Conservation (phyloP, 2,329 filamentous ascomycete species). For the Arthrinium phaeospermum region DNA sequence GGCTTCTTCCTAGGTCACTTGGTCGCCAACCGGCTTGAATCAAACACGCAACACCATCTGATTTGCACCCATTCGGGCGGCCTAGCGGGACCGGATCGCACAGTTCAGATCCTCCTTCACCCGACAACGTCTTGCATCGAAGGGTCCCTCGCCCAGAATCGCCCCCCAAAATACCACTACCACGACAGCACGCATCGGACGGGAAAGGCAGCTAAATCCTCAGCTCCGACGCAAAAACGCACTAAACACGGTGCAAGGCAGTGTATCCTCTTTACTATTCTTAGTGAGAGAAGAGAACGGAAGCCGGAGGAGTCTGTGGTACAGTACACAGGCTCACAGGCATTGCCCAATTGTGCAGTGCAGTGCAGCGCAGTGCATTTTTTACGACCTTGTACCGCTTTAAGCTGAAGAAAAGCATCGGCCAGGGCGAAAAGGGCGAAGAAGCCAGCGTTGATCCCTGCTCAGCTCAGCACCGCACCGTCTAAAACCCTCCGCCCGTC, state of each 20-base stretch:
- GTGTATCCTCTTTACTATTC: slow-evolving; percentile 5
- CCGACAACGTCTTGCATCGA: not conserved
- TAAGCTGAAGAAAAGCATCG: slow-evolving; percentile 18
- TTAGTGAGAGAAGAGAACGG: not conserved
- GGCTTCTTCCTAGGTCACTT: slow-evolving; percentile 8
- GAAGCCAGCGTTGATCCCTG: slow-evolving; percentile 11
- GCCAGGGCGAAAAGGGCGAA: slow-evolving; percentile 6
- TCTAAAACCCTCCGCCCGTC: slow-evolving; percentile 5
- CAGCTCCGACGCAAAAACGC: not conserved
- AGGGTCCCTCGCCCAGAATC: not conserved
- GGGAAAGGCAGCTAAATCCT: not conserved
- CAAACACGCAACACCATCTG: slow-evolving; percentile 17
- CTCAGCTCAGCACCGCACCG: slow-evolving; percentile 3
- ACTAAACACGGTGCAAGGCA: not conserved
- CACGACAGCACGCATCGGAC: not conserved
- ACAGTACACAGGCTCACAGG: not conserved
- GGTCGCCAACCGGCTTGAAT: not conserved
- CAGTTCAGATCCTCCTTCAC: slow-evolving; percentile 15
- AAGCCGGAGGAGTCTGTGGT: not conserved
- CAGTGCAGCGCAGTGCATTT: not conserved
- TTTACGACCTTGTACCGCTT: slow-evolving; percentile 15
- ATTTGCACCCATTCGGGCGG: slow-evolving; percentile 5
- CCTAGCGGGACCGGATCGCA: slow-evolving; percentile 12
- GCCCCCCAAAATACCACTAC: no score
- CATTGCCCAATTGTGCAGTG: slow-evolving; percentile 3